Conservation (phyloP, 202 grass and related monocot species). For the Panicum hallii region DNA sequence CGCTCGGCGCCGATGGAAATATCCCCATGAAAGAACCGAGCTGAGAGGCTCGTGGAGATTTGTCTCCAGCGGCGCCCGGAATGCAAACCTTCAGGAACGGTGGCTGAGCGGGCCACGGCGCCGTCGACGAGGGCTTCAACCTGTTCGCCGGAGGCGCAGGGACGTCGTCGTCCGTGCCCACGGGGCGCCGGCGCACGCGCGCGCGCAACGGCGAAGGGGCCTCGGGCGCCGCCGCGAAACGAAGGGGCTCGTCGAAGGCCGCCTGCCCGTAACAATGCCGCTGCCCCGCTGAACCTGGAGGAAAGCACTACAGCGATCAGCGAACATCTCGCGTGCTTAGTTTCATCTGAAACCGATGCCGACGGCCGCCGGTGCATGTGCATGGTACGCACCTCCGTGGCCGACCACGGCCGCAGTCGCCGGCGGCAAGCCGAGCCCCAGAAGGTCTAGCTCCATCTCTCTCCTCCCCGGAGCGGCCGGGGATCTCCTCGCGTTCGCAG, state of each 20-base stretch:
- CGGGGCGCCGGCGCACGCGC: not conserved
- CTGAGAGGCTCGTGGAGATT: conserved; percentile 1
- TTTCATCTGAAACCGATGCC: not conserved
- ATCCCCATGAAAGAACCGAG: not conserved
- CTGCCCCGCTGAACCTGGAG: not conserved
- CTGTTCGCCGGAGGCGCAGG: not conserved
- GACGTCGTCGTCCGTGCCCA: not conserved
- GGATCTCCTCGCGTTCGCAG: not conserved
- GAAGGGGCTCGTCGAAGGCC: not conserved
- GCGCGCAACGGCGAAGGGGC: not conserved
- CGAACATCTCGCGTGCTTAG: not conserved
- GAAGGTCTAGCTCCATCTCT: conserved; percentile 39
- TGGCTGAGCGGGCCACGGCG: not conserved
- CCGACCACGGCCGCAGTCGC: not conserved
- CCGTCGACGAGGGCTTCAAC: not conserved
- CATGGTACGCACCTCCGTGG: not conserved
- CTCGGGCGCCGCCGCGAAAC: not conserved
- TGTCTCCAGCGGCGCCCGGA: not conserved
- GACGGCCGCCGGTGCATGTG: not conserved
- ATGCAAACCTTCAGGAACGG: not conserved
- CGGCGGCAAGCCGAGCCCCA: conserved; percentile 32
- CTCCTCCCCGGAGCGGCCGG: not conserved
- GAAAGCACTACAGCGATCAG: not conserved
- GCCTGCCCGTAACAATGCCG: not conserved
- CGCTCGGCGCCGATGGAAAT: not conserved